Conservation (phyloP, 768 basidiomycete genomes). For the Pleurotus giganteus region DNA sequence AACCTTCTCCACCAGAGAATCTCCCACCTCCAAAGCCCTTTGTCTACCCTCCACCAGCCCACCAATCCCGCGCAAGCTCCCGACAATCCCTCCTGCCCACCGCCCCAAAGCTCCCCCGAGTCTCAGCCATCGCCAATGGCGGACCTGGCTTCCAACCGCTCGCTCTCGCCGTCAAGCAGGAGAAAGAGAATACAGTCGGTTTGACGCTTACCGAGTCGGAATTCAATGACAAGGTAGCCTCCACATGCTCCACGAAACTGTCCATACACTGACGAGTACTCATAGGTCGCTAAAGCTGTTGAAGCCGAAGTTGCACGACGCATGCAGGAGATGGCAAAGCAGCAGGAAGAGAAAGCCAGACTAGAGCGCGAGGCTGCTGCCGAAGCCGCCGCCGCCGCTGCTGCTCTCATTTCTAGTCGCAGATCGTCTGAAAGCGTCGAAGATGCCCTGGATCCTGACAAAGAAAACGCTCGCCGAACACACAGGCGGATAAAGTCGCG, state of each 20-base stretch:
- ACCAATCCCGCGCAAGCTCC: slow-evolving; percentile 20
- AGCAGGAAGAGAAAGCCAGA: slow-evolving; percentile 37
- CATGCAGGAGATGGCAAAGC: slow-evolving; percentile 48
- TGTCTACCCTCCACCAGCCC: slow-evolving; percentile 38
- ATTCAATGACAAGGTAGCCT: slow-evolving; percentile 68
- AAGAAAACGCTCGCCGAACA: background rate
- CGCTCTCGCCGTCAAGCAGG: slow-evolving; percentile 22
- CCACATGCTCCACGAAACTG: background rate
- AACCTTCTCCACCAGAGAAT: slow-evolving; percentile 20
- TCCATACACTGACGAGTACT: slow-evolving; percentile 6
- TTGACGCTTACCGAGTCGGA: slow-evolving; percentile 62
- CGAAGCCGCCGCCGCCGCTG: too few relatives aligned
- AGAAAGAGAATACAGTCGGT: slow-evolving; percentile 32
- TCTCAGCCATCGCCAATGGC: slow-evolving; percentile 29
- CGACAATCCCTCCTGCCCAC: slow-evolving; percentile 33
- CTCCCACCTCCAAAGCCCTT: slow-evolving; percentile 44
- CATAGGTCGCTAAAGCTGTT: slow-evolving; percentile 69
- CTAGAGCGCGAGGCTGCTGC: slow-evolving; percentile 16
- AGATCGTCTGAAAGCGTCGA: background rate
- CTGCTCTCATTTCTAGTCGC: background rate
- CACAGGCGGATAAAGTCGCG: slow-evolving; percentile 18
- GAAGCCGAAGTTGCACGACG: slow-evolving; percentile 72
- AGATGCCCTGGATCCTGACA: background rate
- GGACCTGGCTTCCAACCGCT: slow-evolving; percentile 36
- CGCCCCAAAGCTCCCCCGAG: slow-evolving; percentile 34